phyloP scores from a whole-genome alignment of 2,329 filamentous ascomycete species.

The Clonostachys rhizophaga region DNA sequence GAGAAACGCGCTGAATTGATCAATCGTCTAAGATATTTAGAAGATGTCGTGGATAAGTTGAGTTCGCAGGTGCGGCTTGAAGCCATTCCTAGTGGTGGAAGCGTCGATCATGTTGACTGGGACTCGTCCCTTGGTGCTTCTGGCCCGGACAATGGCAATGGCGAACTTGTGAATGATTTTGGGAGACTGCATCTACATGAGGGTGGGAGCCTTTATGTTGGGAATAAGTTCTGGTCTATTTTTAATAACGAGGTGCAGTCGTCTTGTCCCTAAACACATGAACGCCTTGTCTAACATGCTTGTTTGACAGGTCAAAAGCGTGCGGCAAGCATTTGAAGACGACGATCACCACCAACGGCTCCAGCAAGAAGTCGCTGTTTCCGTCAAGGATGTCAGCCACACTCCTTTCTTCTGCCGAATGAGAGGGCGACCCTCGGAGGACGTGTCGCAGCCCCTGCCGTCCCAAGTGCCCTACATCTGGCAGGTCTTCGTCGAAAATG shows the following conservation, averaged over 20 bases:
- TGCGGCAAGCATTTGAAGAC: too few species aligned
- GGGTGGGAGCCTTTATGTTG: constrained; percentile 15
- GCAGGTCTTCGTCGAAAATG: constrained; percentile 18
- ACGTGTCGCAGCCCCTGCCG: constrained; percentile 31
- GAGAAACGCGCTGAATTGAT: constrained; percentile 19
- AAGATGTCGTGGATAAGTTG: constrained; percentile 21
- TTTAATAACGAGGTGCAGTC: constrained; percentile 21
- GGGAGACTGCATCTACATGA: not conserved
- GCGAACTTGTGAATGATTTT: constrained; percentile 13
- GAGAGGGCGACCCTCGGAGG: not conserved
- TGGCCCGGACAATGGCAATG: constrained; percentile 14
- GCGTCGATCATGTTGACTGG: not conserved
- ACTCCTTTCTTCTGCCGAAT: too few species aligned
- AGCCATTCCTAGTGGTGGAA: not conserved
- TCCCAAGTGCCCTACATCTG: constrained; percentile 20
- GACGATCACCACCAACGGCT: too few species aligned
- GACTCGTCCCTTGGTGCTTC: not conserved
- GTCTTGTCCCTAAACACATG: too few species aligned
- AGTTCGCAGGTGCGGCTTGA: constrained; percentile 19
- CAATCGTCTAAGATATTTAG: constrained; percentile 16
- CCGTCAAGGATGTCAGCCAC: too few species aligned
- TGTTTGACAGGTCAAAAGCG: too few species aligned
- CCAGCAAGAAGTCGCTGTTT: too few species aligned
- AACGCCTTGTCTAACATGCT: constrained; percentile 9
- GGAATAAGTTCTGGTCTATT: constrained; percentile 22